Evolutionary conservation across 2,329 filamentous ascomycete species (phyloP).

Genomic region (Fusarium paranaense): DNA sequence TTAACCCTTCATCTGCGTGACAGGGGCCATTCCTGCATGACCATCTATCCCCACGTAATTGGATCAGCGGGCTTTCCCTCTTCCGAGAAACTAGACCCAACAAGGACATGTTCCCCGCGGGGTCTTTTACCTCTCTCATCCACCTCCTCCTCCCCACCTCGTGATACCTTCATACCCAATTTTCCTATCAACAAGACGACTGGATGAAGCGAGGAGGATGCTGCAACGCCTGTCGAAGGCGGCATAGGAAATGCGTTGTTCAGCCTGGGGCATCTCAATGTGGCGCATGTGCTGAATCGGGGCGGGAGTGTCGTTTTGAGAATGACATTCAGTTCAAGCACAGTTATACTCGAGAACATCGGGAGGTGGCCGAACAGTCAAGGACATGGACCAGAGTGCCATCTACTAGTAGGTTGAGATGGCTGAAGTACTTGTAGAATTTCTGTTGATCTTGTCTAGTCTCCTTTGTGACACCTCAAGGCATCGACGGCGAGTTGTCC

Average conservation of each 20-base stretch:
- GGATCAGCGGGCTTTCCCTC: background rate
- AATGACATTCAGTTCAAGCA: conserved; percentile 25
- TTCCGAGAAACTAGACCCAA: background rate
- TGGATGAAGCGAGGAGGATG: conserved; percentile 27
- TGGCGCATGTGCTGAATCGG: conserved; percentile 16
- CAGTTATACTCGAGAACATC: conserved; percentile 1
- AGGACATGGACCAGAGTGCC: background rate
- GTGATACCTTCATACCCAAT: background rate
- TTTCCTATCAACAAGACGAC: background rate
- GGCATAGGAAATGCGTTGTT: conserved; percentile 25
- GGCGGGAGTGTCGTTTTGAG: conserved; percentile 23
- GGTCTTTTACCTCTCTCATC: conserved; percentile 1
- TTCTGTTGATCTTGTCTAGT: background rate
- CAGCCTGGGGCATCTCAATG: conserved; percentile 11
- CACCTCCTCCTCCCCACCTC: background rate
- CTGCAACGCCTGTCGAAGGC: conserved; percentile 17
- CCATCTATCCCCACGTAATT: background rate
- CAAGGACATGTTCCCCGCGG: conserved; percentile 1
- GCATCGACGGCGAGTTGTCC: background rate
- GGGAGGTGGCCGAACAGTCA: background rate
- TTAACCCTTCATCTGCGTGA: background rate
- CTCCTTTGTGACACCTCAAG: background rate
- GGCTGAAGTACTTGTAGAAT: background rate
- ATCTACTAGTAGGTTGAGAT: background rate
- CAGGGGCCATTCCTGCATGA: background rate